These are phyloP conservation scores for Boletus barrowsii DNA, from an alignment of 768 basidiomycete species.

Conservation along the genomic window DNA sequence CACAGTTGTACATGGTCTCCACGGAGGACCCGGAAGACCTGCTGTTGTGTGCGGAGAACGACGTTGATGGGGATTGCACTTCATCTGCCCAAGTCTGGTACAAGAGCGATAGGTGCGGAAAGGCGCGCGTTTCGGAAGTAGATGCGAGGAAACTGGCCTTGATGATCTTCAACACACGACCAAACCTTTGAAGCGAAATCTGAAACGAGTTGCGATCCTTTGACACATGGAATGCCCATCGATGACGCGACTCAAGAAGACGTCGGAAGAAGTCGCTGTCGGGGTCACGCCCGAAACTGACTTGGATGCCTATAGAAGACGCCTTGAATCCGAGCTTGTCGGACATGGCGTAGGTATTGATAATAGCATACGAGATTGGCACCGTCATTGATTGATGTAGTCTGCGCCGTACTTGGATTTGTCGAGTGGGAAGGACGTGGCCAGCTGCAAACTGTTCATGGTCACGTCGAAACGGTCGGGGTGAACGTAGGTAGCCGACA, in stretches of 20 bases:
- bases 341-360: background rate
- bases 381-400: background rate
- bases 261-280: background rate
- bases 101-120: slow-evolving; percentile 2
- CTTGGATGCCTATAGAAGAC: background rate
- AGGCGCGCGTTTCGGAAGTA: too few relatives aligned
- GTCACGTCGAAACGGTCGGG: background rate
- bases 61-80: slow-evolving; percentile 4
- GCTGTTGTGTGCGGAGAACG: background rate
- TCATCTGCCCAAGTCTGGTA: background rate
- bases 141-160: too few relatives aligned
- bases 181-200: slow-evolving; percentile 6
- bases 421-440: background rate
- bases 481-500: background rate
- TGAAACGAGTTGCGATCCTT: background rate
- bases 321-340: background rate
- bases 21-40: background rate
- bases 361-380: background rate
- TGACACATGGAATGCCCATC: background rate
- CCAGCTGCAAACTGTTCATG: background rate
- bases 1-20: background rate
- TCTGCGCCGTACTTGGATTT: background rate
- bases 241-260: background rate
- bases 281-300: background rate
- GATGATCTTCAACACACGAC: background rate